Percentiles rank a stretch among this genome's conserved stretches.
Conservation (phyloP, 2,329 filamentous ascomycete genomes). For the Trichophyton simii region DNA sequence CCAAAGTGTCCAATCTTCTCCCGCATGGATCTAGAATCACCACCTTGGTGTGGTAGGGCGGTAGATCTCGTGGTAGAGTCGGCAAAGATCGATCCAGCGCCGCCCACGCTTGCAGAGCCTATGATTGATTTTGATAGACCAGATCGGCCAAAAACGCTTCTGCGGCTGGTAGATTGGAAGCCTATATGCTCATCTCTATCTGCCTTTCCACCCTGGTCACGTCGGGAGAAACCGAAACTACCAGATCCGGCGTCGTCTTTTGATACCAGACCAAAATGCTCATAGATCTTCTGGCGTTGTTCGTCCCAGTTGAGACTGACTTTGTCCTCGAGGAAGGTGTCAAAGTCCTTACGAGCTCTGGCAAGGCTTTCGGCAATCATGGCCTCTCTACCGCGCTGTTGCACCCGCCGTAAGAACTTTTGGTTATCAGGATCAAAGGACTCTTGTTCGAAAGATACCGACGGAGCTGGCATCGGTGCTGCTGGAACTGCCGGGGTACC, state of each 20-base stretch:
- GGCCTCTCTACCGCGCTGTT: constrained; percentile 78
- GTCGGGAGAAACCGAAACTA: constrained; percentile 24
- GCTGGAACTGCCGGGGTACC: constrained; percentile 4
- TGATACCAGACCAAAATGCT: constrained; percentile 79
- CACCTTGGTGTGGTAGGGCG: constrained; percentile 36
- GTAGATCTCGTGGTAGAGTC: constrained; percentile 51
- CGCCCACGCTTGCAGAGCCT: constrained; percentile 55
- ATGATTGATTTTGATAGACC: constrained; percentile 74
- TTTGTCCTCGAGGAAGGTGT: constrained; percentile 86
- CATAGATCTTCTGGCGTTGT: constrained; percentile 83
- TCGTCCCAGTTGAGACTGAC: constrained; percentile 92
- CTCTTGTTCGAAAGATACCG: constrained; percentile 20
- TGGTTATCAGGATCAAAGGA: constrained; percentile 44
- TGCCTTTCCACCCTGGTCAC: constrained; percentile 30
- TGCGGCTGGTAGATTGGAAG: constrained; percentile 27
- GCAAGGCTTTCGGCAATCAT: constrained; percentile 88
- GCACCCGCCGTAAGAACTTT: constrained; percentile 71
- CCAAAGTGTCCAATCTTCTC: constrained; percentile 77
- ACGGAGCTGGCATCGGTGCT: neutral
- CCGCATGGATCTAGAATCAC: constrained; percentile 62
- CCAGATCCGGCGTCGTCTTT: constrained; percentile 31
- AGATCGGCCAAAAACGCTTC: constrained; percentile 56
- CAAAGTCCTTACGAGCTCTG: constrained; percentile 80
- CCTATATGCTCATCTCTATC: constrained; percentile 34
- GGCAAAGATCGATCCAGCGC: constrained; percentile 55